A percentile compares a stretch with the other conserved stretches of the same genome.
These are phyloP conservation scores for Eleusine indica DNA, from an alignment of 176 grass and related monocot genomes.

Conservation along the genomic window DNA sequence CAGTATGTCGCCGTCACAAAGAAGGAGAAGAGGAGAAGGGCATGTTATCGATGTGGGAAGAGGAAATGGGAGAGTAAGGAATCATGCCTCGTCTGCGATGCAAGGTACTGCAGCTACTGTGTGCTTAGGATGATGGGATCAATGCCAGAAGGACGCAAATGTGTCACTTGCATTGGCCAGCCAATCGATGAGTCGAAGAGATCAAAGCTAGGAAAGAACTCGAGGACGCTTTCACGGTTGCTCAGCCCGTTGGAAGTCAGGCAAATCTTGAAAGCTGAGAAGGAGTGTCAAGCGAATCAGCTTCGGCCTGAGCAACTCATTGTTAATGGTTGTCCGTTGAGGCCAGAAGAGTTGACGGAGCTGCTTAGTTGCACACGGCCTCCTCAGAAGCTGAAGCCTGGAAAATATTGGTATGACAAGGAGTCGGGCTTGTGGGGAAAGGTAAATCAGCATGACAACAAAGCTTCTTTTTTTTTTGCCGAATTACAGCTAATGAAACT, in stretches of 20 bases:
- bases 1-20: slow-evolving; percentile 60
- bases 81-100: slow-evolving; percentile 75
- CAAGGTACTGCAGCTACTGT: slow-evolving; percentile 82
- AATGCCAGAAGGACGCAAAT: slow-evolving; percentile 96
- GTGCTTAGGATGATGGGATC: slow-evolving; percentile 94
- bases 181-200: slow-evolving; percentile 83
- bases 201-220: slow-evolving; percentile 83
- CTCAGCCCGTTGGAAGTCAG: slow-evolving; percentile 87
- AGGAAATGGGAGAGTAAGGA: slow-evolving; percentile 96
- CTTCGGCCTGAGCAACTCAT: slow-evolving; percentile 84
- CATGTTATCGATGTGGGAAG: slow-evolving; percentile 81
- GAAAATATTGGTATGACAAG: slow-evolving; percentile 96
- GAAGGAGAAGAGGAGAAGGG: slow-evolving; percentile 60
- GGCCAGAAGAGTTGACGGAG: slow-evolving; percentile 75
- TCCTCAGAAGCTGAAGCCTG: slow-evolving; percentile 86
- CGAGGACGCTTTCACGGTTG: slow-evolving; percentile 63
- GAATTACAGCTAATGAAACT: neutral
- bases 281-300: slow-evolving; percentile 93
- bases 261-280: slow-evolving; percentile 95
- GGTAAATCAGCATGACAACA: slow-evolving; percentile 34
- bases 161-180: slow-evolving; percentile 74
- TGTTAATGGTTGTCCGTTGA: slow-evolving; percentile 70
- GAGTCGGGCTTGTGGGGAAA: slow-evolving; percentile 97
- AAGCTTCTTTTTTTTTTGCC: neutral
- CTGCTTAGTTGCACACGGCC: slow-evolving; percentile 76